Base-by-base conservation (phyloP, 768 basidiomycete genomes). In the Hypholoma fasciculare region DNA sequence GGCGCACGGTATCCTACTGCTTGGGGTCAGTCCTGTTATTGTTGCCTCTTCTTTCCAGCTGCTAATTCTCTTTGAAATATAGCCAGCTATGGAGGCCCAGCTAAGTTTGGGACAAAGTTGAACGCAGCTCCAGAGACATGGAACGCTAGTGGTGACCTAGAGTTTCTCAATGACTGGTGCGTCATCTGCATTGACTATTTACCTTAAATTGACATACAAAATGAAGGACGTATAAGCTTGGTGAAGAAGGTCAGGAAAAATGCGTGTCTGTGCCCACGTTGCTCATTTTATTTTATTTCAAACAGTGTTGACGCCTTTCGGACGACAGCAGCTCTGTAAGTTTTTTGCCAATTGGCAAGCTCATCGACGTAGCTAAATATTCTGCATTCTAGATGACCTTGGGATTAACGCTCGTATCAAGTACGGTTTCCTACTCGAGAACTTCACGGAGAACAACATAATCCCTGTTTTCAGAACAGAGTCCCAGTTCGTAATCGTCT, bases 231-330 rank as follows among this genome's bases (percentile, higher is more conserved):
- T 96, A 94, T 72, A 90, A 91, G 64, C 83, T 98, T 2, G 96
- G 95, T 13, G 87, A 88, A 75, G 95, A 97, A 76, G 76, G 89
- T 90, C 62, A 14, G 71, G 30, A 34, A 7, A 34, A 34, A 34
- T 34, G 9, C 27, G 19, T 14, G 16, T 11, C 39, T 46, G 19
- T 16, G 49, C 13, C 26, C 44, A 17, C 7, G 7, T 13, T 20
- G 49, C 20, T 39, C 40, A 7, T 14, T 43, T 3, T n/a, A n/a
- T n/a, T n/a, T 9, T 57, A 42, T 37, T 7, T 36, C 36, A 12
- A 39, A 19, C 58, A 90, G 88, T 92, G 34, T 74, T 96, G 58
- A 94, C 94, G n/a, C 92, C 94, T 0, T 96, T 96, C 60, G 94
- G 94, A 48, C 78, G 94, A 49, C 86, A 91, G 64, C 94, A 97